Conservation (phyloP, 2,329 filamentous ascomycete genomes). For the Alternaria triticimaculans region DNA sequence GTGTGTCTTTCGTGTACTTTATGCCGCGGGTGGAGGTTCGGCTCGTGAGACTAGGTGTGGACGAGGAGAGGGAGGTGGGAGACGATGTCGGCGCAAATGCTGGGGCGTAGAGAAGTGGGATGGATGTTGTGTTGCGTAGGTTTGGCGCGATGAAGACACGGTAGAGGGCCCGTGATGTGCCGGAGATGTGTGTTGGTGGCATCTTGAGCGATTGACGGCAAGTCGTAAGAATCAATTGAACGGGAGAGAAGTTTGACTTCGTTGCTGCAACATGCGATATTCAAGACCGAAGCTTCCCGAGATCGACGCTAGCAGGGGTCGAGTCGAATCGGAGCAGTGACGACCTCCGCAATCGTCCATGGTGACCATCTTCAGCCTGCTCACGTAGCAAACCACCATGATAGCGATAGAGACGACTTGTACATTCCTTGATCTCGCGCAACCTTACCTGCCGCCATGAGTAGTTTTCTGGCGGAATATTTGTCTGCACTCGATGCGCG, state of each 20-base stretch:
- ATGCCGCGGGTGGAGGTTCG: slow-evolving; percentile 27
- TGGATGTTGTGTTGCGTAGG: slow-evolving; percentile 26
- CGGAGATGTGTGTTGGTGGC: slow-evolving; percentile 40
- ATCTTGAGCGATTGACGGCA: slow-evolving; percentile 13
- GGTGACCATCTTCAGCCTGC: slow-evolving; percentile 18
- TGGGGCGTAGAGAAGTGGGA: slow-evolving; percentile 25
- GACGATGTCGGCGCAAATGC: slow-evolving; percentile 23
- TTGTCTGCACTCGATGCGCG: slow-evolving; percentile 73
- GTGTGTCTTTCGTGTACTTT: slow-evolving; percentile 34
- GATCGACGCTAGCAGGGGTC: slow-evolving; percentile 11
- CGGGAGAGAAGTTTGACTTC: background rate
- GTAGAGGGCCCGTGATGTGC: slow-evolving; percentile 52
- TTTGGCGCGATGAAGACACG: slow-evolving; percentile 53
- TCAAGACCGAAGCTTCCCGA: slow-evolving; percentile 2
- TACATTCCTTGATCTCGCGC: slow-evolving; percentile 2
- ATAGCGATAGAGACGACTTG: slow-evolving; percentile 8
- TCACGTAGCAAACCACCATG: slow-evolving; percentile 33
- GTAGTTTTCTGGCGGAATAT: slow-evolving; percentile 84
- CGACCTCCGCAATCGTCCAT: slow-evolving; percentile 18
- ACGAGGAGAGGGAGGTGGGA: slow-evolving; percentile 2
- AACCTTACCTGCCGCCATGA: slow-evolving; percentile 55
- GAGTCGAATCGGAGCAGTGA: slow-evolving; percentile 27
- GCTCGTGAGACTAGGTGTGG: slow-evolving; percentile 11
- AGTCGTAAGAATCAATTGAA: too few species aligned
- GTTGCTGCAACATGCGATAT: background rate